These are phyloP conservation scores for Cryptosporidium felis DNA, from an alignment of 169 alveolate species.

Conservation along the genomic window DNA sequence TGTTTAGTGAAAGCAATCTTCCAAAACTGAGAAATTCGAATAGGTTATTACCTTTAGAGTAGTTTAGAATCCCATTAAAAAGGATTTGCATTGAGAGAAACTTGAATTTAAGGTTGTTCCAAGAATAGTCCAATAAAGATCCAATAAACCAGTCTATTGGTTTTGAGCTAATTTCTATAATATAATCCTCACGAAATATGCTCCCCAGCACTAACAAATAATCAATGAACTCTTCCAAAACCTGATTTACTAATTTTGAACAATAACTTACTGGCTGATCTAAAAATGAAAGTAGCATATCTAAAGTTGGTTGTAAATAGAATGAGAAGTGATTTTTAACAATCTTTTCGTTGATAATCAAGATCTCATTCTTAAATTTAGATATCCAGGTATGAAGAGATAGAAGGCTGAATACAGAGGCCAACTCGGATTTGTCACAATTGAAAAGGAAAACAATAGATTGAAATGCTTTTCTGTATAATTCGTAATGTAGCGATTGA, in stretches of 20 bases:
- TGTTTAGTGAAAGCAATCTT: neutral
- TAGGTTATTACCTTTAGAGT: neutral
- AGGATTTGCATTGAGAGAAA: conserved; percentile 1
- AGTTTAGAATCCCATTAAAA: conserved; percentile 10
- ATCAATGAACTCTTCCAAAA: conserved; percentile 39
- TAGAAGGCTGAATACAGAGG: conserved; percentile 7
- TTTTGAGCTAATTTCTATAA: conserved; percentile 4
- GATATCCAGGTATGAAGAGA: conserved; percentile 21
- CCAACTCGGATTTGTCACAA: neutral
- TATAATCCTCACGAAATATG: neutral
- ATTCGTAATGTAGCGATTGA: neutral
- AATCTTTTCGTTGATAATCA: neutral
- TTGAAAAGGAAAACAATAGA: neutral
- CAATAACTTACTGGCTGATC: conserved; percentile 14
- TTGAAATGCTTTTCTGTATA: neutral
- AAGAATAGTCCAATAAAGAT: neutral
- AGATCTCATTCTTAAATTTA: conserved; percentile 8
- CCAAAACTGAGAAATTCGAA: neutral
- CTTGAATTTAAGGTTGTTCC: neutral
- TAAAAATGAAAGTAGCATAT: neutral
- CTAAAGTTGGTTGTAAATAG: neutral
- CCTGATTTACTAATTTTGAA: conserved; percentile 1
- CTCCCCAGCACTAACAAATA: neutral
- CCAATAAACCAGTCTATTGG: conserved; percentile 32
- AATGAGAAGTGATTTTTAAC: neutral